phyloP scores from a whole-genome alignment of 345 rosid genomes.

The Brassica nigra region DNA sequence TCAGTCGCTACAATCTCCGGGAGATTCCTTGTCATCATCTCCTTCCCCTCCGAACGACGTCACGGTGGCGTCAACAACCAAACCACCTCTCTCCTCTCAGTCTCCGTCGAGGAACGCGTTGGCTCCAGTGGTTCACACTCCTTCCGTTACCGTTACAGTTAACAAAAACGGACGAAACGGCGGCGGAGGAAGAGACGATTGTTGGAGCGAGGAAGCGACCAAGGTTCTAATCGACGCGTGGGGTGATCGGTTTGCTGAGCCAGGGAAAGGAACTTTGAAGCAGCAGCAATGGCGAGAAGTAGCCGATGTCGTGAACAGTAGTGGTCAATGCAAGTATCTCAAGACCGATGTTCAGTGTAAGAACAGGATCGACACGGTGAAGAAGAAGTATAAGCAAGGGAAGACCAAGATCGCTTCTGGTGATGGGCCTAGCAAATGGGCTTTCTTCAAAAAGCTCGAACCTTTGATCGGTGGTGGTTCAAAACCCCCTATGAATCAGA shows the following conservation, averaged over 20 bases:
- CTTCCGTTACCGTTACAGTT: slow-evolving; percentile 30
- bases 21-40: slow-evolving; percentile 41
- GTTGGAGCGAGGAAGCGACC: slow-evolving; percentile 94
- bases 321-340: slow-evolving; percentile 57
- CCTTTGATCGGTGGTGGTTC: slow-evolving; percentile 56
- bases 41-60: slow-evolving; percentile 45
- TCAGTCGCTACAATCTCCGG: slow-evolving; percentile 43
- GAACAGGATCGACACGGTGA: slow-evolving; percentile 93
- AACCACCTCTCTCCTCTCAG: slow-evolving; percentile 31
- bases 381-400: slow-evolving; percentile 92
- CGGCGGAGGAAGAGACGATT: slow-evolving; percentile 73
- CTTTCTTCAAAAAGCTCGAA: slow-evolving; percentile 69
- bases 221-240: slow-evolving; percentile 83
- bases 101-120: slow-evolving; percentile 33
- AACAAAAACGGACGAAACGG: slow-evolving; percentile 43
- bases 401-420: slow-evolving; percentile 62
- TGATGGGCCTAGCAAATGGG: slow-evolving; percentile 69
- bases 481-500: neutral
- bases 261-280: slow-evolving; percentile 85
- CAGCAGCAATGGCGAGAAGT: slow-evolving; percentile 96
- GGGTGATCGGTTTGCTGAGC: slow-evolving; percentile 86
- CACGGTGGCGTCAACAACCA: slow-evolving; percentile 39
- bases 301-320: slow-evolving; percentile 77
- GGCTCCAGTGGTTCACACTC: slow-evolving; percentile 45
- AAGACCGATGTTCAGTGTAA: slow-evolving; percentile 92